phyloP scores from a whole-genome alignment of 1,284 basidiomycete species.

The Ustilago hordei region DNA sequence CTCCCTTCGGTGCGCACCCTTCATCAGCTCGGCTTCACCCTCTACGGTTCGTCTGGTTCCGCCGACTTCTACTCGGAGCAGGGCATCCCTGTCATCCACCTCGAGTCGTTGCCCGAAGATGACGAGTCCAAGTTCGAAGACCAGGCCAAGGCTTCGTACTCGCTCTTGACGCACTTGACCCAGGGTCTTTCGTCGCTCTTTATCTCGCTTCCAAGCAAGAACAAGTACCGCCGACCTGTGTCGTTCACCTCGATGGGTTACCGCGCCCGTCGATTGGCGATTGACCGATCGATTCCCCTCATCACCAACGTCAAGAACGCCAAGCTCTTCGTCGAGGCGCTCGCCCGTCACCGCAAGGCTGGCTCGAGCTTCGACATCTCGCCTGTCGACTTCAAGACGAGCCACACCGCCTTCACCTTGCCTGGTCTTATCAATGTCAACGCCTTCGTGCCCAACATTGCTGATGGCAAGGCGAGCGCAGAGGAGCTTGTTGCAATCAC shows the following conservation, averaged over 20 bases:
- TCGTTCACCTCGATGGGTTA: slow-evolving; percentile 98
- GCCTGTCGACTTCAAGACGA: slow-evolving; percentile 90
- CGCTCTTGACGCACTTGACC: slow-evolving; percentile 66
- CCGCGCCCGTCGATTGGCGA: slow-evolving; percentile 96
- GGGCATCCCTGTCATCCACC: slow-evolving; percentile 67
- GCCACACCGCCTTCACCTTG: slow-evolving; percentile 88
- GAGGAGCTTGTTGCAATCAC: slow-evolving; percentile 74
- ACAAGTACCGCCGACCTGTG: slow-evolving; percentile 95
- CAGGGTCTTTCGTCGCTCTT: slow-evolving; percentile 77
- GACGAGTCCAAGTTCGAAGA: slow-evolving; percentile 65
- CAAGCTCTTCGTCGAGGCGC: slow-evolving; percentile 93
- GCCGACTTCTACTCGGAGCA: slow-evolving; percentile 73
- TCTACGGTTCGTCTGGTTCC: slow-evolving; percentile 96
- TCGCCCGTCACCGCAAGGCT: slow-evolving; percentile 78
- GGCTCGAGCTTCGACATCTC: slow-evolving; percentile 84
- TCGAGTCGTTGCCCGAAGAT: slow-evolving; percentile 68
- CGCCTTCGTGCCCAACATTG: slow-evolving; percentile 84
- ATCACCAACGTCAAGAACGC: slow-evolving; percentile 99
- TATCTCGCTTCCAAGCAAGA: slow-evolving; percentile 98
- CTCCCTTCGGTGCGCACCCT: slow-evolving; percentile 96
- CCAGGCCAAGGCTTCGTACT: slow-evolving; percentile 65
- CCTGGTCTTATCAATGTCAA: slow-evolving; percentile 91
- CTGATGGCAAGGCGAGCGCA: slow-evolving; percentile 72
- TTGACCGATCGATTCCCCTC: slow-evolving; percentile 95
- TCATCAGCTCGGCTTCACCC: slow-evolving; percentile 91